Base-by-base conservation (phyloP, 768 basidiomycete species). In the Solioccasus polychromus region DNA sequence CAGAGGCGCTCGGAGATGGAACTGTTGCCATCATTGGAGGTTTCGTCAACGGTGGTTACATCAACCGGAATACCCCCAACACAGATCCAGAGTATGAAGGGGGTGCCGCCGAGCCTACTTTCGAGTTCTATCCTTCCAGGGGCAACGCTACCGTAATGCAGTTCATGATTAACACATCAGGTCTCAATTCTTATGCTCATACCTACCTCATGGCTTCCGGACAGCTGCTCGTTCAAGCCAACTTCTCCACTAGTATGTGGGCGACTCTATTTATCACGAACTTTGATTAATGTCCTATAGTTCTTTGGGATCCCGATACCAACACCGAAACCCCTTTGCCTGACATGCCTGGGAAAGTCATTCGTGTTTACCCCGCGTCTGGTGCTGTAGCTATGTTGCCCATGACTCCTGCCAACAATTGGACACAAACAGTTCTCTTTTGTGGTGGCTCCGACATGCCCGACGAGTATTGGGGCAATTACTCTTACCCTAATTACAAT, bases 321-420 rank as follows among this genome's bases (percentile, higher is more conserved):
- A 87, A 88, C 59, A 45, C 55, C 5, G 85, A 88, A 64, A 81
- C 73, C 0, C 64, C 69, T 8, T 72, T 90, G 10, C 88, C 88
- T 1, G 66, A 77, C 54, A 89, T 88, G 87, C 88, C 88, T 0
- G 70, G 71, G 18, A 64, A 71, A 29, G 82, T 93, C 38, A 79
- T 80, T 35, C 85, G 92, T 35, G 87, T 91, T 19, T 94, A 94
- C 61, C 92, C 92, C n/a, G 94, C 86, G 0, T 92, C 92, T 8
- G 92, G 89, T 38, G 94, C 86, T 3, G 78, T 78, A 8, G 87
- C 87, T 39, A 91, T 98, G 86, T 75, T 98, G 2, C 94, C 94
- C 3, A 73, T 98, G 17, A 95, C 89, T 4, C 86, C 88, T 12
- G 85, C 76, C 24, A 96, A 95, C 69, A 85, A 90, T 61, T 98